Base-by-base conservation (phyloP, 352 stramenopile genomes). In the Halophytophthora batemanensis region DNA sequence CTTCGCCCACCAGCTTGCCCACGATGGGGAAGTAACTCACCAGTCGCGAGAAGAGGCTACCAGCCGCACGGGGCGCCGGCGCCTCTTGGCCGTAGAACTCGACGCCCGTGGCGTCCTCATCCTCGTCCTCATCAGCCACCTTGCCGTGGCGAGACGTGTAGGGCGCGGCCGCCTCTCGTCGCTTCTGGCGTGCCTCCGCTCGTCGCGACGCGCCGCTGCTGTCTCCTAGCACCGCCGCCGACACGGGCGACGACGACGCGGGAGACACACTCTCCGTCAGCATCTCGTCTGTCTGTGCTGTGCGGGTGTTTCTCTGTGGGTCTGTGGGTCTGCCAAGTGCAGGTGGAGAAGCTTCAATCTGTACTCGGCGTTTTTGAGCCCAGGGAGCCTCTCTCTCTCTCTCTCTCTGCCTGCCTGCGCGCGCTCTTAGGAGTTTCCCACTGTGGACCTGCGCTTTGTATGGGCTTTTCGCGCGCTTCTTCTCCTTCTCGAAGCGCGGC, bases 11-110 rank as follows among this genome's bases (percentile, higher is more conserved):
- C 10, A 84, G 41, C 40, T 82, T 81, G 31, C 66, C 70, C 13
- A 87, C 69, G 5, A 90, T 59, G 35, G 80, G 80, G n/a, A 91
- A 60, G 45, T 77, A 82, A 38, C 77, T 85, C 23, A 85, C 71
- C 6, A 88, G 48, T 1, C 77, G 77, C 13, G 77, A 71, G 25
- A 88, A 83, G 28, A 88, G 56, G 6, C 68, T 61, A 39, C 51
- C 47, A 14, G 39, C 54, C 49, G 14, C 36, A 25, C 42, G 17
- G 49, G 31, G 29, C 42, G 50, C 11, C 15, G 37, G 23, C 10
- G 41, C 18, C 45, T 53, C 34, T 53, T 31, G 1, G 37, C n/a
- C 48, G 21, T 55, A 58, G 25, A 66, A 65, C 47, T 45, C 55
- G 17, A 28, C 35, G 23, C 47, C 33, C 14, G 33, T 38, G 3